Base-by-base conservation (phyloP, 768 basidiomycete species). In the Artomyces pyxidatus region DNA sequence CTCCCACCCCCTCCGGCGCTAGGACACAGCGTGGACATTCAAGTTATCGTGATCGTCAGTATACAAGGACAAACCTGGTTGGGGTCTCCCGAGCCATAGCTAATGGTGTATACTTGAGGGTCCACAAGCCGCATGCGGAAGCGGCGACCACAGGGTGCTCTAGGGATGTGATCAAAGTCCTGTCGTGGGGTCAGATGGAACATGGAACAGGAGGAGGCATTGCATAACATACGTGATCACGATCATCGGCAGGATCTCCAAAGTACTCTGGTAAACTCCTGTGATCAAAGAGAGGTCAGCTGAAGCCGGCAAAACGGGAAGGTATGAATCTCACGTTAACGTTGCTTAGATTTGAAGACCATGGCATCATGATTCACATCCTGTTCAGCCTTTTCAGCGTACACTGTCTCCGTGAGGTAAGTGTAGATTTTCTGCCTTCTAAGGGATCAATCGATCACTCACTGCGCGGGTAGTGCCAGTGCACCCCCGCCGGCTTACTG, bases 401-500 rank as follows among this genome's bases (percentile, higher is more conserved):
- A 88, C 42, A 77, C 82, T 87, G 46, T n/a, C n/a, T n/a, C 37
- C n/a, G n/a, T n/a, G n/a, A n/a, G n/a, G n/a, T n/a, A n/a, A n/a
- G n/a, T n/a, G n/a, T n/a, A n/a, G n/a, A n/a, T n/a, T n/a, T n/a
- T n/a, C n/a, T n/a, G n/a, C n/a, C n/a, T n/a, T n/a, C n/a, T n/a
- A n/a, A n/a, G n/a, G n/a, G n/a, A n/a, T n/a, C n/a, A n/a, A n/a
- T n/a, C n/a, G 8, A 25, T 25, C 26, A 64, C 75, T 53, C 56
- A 83, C 86, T 40, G 58, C 83, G 85, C 27, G 87, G 87, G 59
- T 88, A 89, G 11, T n/a, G n/a, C n/a, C n/a, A n/a, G n/a, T 65
- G 58, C 48, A 90, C 73, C 6, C 73, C 70, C 23, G 86, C 74
- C 8, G 56, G 67, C 45, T 62, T 73, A 44, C 88, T 77, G 22